These are phyloP conservation scores for Metschnikowia drakensbergensis DNA, from an alignment of 805 yeast genomes.

Conservation along the genomic window DNA sequence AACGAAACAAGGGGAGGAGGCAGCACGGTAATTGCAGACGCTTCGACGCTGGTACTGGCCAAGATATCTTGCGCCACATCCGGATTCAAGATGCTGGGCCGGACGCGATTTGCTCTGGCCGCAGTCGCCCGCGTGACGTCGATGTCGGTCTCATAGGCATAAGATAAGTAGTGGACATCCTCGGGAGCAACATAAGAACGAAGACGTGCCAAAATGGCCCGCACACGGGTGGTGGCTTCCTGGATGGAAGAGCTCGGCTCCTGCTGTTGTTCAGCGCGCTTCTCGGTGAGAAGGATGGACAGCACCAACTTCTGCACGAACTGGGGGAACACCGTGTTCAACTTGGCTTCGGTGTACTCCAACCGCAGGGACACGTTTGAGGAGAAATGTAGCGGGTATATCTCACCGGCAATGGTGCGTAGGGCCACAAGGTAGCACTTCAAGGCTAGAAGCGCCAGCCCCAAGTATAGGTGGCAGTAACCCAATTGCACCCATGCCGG, in stretches of 20 bases:
- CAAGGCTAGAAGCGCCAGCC: constrained; percentile 30
- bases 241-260: constrained; percentile 25
- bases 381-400: constrained; percentile 25
- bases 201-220: constrained; percentile 26
- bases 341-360: constrained; percentile 23
- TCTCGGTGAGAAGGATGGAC: constrained; percentile 34
- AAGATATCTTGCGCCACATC: constrained; percentile 36
- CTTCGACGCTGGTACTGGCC: constrained; percentile 27
- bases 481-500: constrained; percentile 45
- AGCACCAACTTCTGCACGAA: constrained; percentile 34
- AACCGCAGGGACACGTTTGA: constrained; percentile 11
- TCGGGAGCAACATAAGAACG: constrained; percentile 22
- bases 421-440: constrained; percentile 33
- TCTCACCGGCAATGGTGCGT: constrained; percentile 27
- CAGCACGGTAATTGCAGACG: constrained; percentile 16
- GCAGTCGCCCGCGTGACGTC: constrained; percentile 25
- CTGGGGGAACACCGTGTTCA: constrained; percentile 31
- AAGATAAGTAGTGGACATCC: constrained; percentile 27
- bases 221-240: constrained; percentile 21
- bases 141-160: constrained; percentile 23
- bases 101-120: constrained; percentile 26
- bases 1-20: constrained; percentile 1
- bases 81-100: constrained; percentile 36
- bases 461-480: constrained; percentile 41
- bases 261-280: constrained; percentile 36